Percentiles rank a stretch among this genome's conserved stretches.
phyloP scores from a whole-genome alignment of 75 land plant genomes.

The Picea glauca region DNA sequence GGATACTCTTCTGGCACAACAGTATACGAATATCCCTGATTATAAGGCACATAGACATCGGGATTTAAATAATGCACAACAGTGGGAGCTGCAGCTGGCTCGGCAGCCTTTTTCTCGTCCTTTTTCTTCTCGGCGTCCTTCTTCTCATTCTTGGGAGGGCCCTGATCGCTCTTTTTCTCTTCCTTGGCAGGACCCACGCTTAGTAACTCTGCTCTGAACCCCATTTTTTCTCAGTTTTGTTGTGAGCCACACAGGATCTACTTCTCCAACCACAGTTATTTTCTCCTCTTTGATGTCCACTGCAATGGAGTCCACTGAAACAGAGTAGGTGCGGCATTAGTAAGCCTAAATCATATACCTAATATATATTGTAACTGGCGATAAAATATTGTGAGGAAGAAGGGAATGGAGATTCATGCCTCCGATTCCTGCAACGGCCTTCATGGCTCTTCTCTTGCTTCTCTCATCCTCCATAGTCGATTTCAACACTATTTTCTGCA shows the following conservation, averaged over 20 bases:
- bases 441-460: too few species aligned
- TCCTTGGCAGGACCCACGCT: not conserved
- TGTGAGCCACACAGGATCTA: not conserved
- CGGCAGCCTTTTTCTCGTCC: not conserved
- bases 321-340: not conserved
- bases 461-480: too few species aligned
- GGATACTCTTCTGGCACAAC: too few species aligned
- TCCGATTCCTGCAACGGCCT: too few species aligned
- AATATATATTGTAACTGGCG: too few species aligned
- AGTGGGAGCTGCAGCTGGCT: not conserved
- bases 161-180: not conserved
- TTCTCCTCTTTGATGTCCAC: not conserved
- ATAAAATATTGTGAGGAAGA: too few species aligned
- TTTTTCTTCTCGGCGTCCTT: not conserved
- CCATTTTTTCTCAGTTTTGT: not conserved
- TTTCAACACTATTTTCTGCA: too few species aligned
- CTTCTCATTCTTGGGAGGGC: not conserved
- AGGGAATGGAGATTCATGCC: too few species aligned
- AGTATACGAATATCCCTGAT: too few species aligned
- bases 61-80: too few species aligned
- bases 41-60: too few species aligned
- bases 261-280: slow-evolving; percentile 1
- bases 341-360: too few species aligned
- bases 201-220: not conserved
- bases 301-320: not conserved